Evolutionary conservation across 2,329 filamentous ascomycete species (phyloP), one percentile per base, ranked within the genome.

Genomic region (Talaromyces verruculosus): DNA sequence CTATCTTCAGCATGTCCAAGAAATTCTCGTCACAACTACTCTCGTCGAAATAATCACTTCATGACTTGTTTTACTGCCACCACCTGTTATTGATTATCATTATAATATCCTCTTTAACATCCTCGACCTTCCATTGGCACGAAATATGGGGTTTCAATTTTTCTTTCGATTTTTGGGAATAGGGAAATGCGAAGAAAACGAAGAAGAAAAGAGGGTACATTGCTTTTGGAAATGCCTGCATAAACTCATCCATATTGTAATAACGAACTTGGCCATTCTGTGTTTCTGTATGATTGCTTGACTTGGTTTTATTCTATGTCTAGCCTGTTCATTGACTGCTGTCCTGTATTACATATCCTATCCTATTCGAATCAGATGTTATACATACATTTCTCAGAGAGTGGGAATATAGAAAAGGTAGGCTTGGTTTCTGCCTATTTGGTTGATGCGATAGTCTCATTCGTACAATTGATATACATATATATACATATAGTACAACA

Each of bases 1-100:
- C 4, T 17, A 28, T 41, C 2, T 43, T 17, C 63, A 78, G 76
- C 70, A 79, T 79, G 77, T 78, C 75, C 70, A 77, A 77, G 71
- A 72, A 77, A 25, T 68, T 68, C 39, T 67, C 61, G 10, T 47
- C 53, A 22, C 61, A 67, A 45, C 19, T 67, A 17, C n/a, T 67
- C 2, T 51, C 60, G 28, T 22, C 60, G 33, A 63, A 49, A n/a
- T 55, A 47, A 53, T 15, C 25, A 11, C 13, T 45, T 41, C 37
- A 60, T 45, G n/a, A 45, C 22, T 19, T 60, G 13, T 41, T 6
- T 59, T 19, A n/a, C 37, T 60, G 35, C 37, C 15, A 28, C 11
- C 25, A 10, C 37, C 17, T n/a, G 15, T 10, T 22, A 45, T 33
- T 22, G 4, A 60, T 60, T 45, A 57, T 57, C n/a, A 22, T 39